phyloP scores from a whole-genome alignment of 2,329 filamentous ascomycete species.

The Dactylellina drechsleri region DNA sequence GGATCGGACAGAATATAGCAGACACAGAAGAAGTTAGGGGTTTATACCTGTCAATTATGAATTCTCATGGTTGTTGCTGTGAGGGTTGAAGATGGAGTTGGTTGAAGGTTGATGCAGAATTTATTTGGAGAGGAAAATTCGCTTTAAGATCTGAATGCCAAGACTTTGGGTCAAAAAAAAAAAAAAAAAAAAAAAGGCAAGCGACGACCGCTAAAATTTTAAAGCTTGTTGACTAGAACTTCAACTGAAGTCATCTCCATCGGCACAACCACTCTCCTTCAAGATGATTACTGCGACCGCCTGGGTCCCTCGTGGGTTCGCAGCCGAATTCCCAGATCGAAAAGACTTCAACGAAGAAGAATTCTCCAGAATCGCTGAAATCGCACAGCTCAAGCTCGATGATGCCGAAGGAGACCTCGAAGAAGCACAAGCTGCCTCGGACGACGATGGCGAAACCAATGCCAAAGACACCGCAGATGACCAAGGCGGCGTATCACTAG shows the following conservation, averaged over 20 bases:
- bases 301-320: slow-evolving; percentile 81
- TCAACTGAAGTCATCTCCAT: background rate
- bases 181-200: slow-evolving; percentile 37
- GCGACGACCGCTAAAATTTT: slow-evolving; percentile 10
- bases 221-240: background rate
- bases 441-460: slow-evolving; percentile 57
- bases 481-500: slow-evolving; percentile 33
- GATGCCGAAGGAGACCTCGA: slow-evolving; percentile 89
- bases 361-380: slow-evolving; percentile 77
- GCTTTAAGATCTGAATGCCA: slow-evolving; percentile 27
- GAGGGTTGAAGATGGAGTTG: background rate
- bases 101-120: slow-evolving; percentile 4
- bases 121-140: slow-evolving; percentile 1
- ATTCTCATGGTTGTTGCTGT: background rate
- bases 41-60: slow-evolving; percentile 8
- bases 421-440: slow-evolving; percentile 68
- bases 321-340: slow-evolving; percentile 78
- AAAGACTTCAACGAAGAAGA: slow-evolving; percentile 80
- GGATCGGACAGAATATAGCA: slow-evolving; percentile 1
- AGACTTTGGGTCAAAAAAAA: slow-evolving; percentile 34
- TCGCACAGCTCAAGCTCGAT: slow-evolving; percentile 83
- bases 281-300: slow-evolving; percentile 78
- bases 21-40: background rate
- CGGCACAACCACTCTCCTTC: too few relatives aligned
- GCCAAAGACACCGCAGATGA: slow-evolving; percentile 30